Conservation (phyloP, 495 filamentous ascomycete species). For the Recurvomyces mirabilis region DNA sequence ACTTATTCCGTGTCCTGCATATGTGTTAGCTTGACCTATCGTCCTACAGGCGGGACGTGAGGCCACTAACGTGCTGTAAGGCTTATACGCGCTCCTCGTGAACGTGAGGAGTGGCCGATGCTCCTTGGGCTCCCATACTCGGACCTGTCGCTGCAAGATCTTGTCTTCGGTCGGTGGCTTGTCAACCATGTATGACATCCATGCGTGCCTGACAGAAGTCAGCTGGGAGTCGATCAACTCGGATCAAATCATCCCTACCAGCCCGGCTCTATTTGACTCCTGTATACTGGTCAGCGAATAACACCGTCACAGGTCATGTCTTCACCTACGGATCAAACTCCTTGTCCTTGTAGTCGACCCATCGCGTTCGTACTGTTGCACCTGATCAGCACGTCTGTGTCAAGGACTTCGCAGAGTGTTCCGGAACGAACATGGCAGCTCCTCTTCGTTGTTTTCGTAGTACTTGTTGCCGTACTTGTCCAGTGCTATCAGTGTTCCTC, state of each 20-base stretch:
- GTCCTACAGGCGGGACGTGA: not conserved
- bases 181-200: constrained; percentile 90
- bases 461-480: constrained; percentile 96
- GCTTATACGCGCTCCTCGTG: constrained; percentile 68
- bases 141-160: constrained; percentile 48
- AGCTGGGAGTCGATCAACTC: not conserved
- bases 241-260: constrained; percentile 45
- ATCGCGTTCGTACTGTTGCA: constrained; percentile 75
- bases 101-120: constrained; percentile 66
- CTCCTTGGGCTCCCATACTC: constrained; percentile 63
- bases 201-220: constrained; percentile 60
- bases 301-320: not conserved
- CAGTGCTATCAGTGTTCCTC: constrained; percentile 69
- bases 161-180: constrained; percentile 71
- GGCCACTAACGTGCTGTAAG: constrained; percentile 75
- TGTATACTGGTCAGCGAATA: constrained; percentile 23
- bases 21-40: not conserved
- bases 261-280: constrained; percentile 82
- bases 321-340: constrained; percentile 70
- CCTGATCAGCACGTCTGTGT: not conserved
- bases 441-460: constrained; percentile 85
- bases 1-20: constrained; percentile 31
- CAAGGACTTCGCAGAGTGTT: not conserved
- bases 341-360: constrained; percentile 87
- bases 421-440: constrained; percentile 66